Base-by-base conservation (phyloP, 306 rosid genomes). In the Mimosa pudica region DNA sequence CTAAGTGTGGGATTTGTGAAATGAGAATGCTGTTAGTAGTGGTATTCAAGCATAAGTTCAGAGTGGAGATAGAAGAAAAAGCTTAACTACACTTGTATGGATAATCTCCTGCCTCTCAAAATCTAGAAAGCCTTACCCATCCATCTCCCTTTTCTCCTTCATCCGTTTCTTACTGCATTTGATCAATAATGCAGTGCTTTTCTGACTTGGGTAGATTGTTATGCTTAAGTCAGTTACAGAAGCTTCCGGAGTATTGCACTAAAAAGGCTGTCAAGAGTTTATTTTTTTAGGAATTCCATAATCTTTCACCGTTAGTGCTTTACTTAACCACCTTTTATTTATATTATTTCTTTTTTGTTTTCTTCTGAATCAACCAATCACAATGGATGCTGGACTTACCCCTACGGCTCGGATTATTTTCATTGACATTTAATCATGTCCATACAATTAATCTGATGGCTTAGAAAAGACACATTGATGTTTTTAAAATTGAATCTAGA, bases 281-380 rank as follows among this genome's bases (percentile, higher is more conserved):
- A 70, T 17, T 8, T 0, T 63, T n/a, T 32, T 35, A 3, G 54
- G 55, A 8, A 65, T 62, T 48, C 51, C 38, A 10, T 36, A 46
- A 20, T 58, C 61, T 32, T 47, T 76, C 36, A 14, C 79, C 55
- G 35, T 55, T 73, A n/a, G 38, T 35, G 38, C 13, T 73, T 73
- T 0, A 46, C 66, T 17, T 38, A 33, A 41, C 24, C 33, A 2
- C 33, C 62, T 33, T 72, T 72, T 17, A 5, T 72, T 58, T 35
- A 54, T 73, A 10, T 30, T 11, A 36, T 17, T 38, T 54, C 49
- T 10, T 9, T 72, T 11, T 35, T 36, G 35, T 38, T 7, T 1
- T 16, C 52, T 74, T 57, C 52, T 2, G 32, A 24, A 17, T 72
- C 47, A 33, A 33, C 36, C 16, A 16, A 20, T 30, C n/a, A 36